These are phyloP conservation scores for Podospora didyma DNA, from an alignment of 495 filamentous ascomycete species.

Conservation along the genomic window DNA sequence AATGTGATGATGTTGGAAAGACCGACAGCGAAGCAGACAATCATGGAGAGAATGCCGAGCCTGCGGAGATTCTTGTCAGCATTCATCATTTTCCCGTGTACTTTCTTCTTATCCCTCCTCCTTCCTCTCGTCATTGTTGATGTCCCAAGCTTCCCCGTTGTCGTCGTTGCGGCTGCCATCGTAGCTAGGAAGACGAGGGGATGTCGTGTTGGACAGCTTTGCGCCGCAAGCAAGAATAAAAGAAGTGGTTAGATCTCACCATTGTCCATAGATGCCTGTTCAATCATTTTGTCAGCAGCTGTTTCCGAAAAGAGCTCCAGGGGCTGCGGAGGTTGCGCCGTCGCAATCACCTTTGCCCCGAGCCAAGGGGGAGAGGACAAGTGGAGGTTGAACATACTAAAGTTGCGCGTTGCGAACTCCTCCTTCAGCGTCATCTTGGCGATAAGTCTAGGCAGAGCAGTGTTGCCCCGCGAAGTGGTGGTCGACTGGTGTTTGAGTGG, in stretches of 20 bases:
- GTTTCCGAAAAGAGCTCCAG: too few relatives aligned
- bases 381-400: conserved; percentile 65
- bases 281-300: conserved; percentile 27
- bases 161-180: neutral
- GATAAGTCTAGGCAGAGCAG: neutral
- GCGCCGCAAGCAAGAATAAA: neutral
- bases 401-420: conserved; percentile 94
- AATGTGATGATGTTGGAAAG: conserved; percentile 83
- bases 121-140: neutral
- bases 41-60: conserved; percentile 90
- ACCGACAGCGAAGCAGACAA: conserved; percentile 92
- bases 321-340: neutral
- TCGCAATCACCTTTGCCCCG: neutral
- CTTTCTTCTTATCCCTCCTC: neutral
- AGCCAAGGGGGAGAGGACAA: neutral
- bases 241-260: conserved; percentile 57
- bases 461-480: neutral
- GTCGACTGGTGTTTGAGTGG: neutral
- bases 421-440: conserved; percentile 51
- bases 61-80: conserved; percentile 40
- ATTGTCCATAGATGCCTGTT: conserved; percentile 98
- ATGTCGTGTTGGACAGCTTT: neutral
- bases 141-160: neutral
- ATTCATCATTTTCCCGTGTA: neutral
- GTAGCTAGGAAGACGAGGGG: neutral